These are phyloP conservation scores for Monsonia emarginata DNA, from an alignment of 441 rosid genomes.

Conservation along the genomic window DNA sequence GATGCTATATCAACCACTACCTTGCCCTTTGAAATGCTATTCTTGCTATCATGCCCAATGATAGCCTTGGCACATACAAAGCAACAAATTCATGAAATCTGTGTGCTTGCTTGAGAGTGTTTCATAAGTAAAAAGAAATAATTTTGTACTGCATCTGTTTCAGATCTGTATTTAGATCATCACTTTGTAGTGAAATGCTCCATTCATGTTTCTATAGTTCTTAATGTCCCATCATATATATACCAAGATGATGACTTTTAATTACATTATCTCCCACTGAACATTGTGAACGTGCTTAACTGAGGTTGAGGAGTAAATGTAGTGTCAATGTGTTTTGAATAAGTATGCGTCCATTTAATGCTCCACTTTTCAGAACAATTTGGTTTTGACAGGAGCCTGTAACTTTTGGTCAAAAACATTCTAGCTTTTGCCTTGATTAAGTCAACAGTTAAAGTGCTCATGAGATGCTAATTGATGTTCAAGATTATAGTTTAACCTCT, in stretches of 20 bases:
- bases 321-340: too few species aligned
- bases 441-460: neutral
- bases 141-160: neutral
- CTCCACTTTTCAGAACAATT: neutral
- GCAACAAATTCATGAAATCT: neutral
- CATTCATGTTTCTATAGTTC: too few species aligned
- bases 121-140: neutral
- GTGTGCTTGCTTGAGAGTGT: neutral
- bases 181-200: neutral
- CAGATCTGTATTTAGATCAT: neutral
- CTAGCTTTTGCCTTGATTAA: neutral
- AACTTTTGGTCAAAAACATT: neutral
- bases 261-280: too few species aligned
- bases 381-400: neutral
- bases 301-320: too few species aligned
- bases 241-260: too few species aligned
- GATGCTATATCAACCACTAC: neutral
- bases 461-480: neutral
- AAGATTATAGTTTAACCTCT: neutral
- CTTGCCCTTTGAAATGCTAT: neutral
- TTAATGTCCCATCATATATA: too few species aligned
- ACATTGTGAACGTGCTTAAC: too few species aligned
- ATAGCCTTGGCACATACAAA: neutral
- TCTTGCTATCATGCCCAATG: neutral
- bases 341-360: neutral